phyloP scores from a whole-genome alignment of 805 yeast species.

The Metschnikowia continentalis region DNA sequence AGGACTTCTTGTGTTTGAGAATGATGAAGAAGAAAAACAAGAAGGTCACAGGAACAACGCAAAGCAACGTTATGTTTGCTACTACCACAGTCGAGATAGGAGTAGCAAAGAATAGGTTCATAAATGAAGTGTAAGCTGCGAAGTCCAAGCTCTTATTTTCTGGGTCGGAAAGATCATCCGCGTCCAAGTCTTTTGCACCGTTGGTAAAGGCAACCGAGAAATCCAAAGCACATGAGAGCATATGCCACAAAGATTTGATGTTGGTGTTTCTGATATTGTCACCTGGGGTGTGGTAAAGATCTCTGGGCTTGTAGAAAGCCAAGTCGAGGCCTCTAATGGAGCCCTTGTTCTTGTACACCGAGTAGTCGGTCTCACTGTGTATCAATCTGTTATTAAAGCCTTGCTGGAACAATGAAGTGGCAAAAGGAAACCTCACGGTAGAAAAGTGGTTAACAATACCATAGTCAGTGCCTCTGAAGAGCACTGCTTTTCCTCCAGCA shows the following conservation, averaged over 20 bases:
- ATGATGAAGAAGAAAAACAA: slow-evolving; percentile 46
- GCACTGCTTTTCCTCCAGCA: slow-evolving; percentile 78
- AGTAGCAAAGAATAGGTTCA: slow-evolving; percentile 54
- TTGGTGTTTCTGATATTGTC: slow-evolving; percentile 66
- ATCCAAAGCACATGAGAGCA: slow-evolving; percentile 70
- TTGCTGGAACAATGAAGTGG: slow-evolving; percentile 75
- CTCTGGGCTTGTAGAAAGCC: slow-evolving; percentile 83
- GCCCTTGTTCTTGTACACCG: slow-evolving; percentile 62
- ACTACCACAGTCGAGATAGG: slow-evolving; percentile 48
- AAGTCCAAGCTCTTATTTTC: slow-evolving; percentile 20
- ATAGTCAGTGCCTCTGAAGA: slow-evolving; percentile 80
- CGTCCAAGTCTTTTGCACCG: slow-evolving; percentile 32
- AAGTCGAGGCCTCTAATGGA: slow-evolving; percentile 77
- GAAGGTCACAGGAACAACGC: slow-evolving; percentile 51
- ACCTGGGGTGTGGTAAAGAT: slow-evolving; percentile 72
- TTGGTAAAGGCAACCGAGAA: slow-evolving; percentile 42
- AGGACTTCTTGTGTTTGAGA: slow-evolving; percentile 41
- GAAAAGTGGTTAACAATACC: slow-evolving; percentile 59
- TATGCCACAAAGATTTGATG: slow-evolving; percentile 74
- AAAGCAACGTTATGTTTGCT: slow-evolving; percentile 50
- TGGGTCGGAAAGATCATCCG: neutral
- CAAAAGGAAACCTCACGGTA: slow-evolving; percentile 66
- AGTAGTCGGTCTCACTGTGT: slow-evolving; percentile 81
- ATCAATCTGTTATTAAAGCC: slow-evolving; percentile 74
- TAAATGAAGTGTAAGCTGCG: slow-evolving; percentile 64